These are phyloP conservation scores for Amaranthus tricolor DNA, from an alignment of 179 eudicot genomes.

Conservation along the genomic window DNA sequence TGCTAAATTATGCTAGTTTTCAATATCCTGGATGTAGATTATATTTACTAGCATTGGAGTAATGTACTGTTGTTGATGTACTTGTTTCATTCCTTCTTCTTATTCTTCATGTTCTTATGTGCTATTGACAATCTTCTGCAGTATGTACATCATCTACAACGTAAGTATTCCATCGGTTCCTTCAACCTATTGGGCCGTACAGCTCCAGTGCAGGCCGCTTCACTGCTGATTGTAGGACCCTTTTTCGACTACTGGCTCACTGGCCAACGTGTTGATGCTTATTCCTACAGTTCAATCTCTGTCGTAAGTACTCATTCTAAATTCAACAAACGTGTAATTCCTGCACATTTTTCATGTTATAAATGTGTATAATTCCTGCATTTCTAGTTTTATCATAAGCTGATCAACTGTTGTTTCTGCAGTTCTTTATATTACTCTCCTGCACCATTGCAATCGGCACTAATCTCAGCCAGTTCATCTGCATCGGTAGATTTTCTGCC, in stretches of 20 bases:
- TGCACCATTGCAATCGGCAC: slow-evolving; percentile 67
- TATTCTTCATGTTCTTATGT: slow-evolving; percentile 13
- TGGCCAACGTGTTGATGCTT: slow-evolving; percentile 51
- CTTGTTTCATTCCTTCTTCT: background rate
- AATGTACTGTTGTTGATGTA: background rate
- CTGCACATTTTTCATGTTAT: background rate
- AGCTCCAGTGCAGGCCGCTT: slow-evolving; percentile 82
- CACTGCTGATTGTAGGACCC: slow-evolving; percentile 66
- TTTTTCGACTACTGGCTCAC: slow-evolving; percentile 69
- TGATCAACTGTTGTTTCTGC: slow-evolving; percentile 18
- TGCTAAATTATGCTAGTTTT: background rate
- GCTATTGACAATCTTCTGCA: slow-evolving; percentile 21
- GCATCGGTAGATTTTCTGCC: slow-evolving; percentile 77
- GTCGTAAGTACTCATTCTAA: slow-evolving; percentile 39
- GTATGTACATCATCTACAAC: slow-evolving; percentile 77
- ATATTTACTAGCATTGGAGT: background rate
- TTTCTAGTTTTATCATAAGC: background rate
- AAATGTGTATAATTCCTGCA: background rate
- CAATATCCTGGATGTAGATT: background rate
- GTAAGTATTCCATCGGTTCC: slow-evolving; percentile 73
- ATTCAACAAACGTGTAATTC: background rate
- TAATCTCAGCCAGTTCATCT: slow-evolving; percentile 74
- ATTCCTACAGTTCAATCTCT: slow-evolving; percentile 37
- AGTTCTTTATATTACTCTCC: slow-evolving; percentile 53
- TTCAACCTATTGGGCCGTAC: slow-evolving; percentile 79